A percentile compares a stretch with the other conserved stretches of the same genome.
Evolutionary conservation across 106 monocot species (phyloP).

Genomic region (Triglochin maritima): DNA sequence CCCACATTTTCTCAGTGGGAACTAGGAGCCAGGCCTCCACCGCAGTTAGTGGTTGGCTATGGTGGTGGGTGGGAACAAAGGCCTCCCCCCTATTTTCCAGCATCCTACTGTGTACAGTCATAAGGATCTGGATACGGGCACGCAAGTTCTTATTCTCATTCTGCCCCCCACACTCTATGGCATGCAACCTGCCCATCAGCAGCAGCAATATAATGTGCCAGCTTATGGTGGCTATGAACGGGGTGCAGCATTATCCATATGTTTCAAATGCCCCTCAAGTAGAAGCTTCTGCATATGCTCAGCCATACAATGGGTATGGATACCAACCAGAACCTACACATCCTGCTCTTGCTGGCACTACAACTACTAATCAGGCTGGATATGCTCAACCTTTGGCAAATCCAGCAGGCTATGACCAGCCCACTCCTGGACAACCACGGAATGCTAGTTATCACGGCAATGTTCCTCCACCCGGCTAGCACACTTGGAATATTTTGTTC

Average conservation of each 20-base stretch:
- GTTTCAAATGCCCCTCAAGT: neutral
- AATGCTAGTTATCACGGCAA: slow-evolving; percentile 23
- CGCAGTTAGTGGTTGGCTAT: slow-evolving; percentile 24
- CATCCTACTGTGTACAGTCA: neutral
- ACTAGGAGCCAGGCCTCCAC: slow-evolving; percentile 16
- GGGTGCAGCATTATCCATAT: too few relatives aligned
- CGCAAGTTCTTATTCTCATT: too few relatives aligned
- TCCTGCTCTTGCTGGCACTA: slow-evolving; percentile 12
- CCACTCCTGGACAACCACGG: slow-evolving; percentile 11
- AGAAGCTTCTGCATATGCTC: neutral
- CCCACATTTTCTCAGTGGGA: slow-evolving; percentile 38
- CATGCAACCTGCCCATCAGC: too few relatives aligned
- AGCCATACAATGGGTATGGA: slow-evolving; percentile 19
- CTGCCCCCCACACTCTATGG: too few relatives aligned
- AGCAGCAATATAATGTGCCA: too few relatives aligned
- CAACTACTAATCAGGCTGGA: slow-evolving; percentile 5
- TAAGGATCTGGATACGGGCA: too few relatives aligned
- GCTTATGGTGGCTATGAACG: too few relatives aligned
- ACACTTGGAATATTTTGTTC: too few relatives aligned
- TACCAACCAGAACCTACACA: slow-evolving; percentile 24
- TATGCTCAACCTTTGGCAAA: slow-evolving; percentile 15
- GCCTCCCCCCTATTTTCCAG: slow-evolving; percentile 3
- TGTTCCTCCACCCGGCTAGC: slow-evolving; percentile 15
- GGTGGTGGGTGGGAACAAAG: neutral
- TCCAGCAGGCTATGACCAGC: slow-evolving; percentile 39